Evolutionary conservation across 1,284 basidiomycete genomes (phyloP).

Genomic region (Microbotryum intermedium): DNA sequence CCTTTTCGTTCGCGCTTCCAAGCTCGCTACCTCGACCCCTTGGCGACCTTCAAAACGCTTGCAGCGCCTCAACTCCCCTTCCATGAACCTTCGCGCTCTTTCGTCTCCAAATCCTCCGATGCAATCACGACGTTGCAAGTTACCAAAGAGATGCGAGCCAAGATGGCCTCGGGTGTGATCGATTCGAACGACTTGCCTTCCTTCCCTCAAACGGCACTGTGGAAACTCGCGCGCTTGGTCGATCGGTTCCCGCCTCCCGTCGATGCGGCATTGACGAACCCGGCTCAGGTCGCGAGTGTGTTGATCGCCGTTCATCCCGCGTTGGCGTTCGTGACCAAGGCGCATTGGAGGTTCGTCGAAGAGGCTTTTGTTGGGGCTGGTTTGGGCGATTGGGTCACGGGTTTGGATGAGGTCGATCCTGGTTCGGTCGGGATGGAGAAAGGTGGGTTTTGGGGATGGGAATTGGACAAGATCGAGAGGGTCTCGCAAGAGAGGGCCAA

Average conservation of each 20-base stretch:
- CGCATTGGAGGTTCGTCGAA: constrained; percentile 10
- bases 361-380: constrained; percentile 2
- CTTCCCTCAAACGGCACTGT: constrained; percentile 25
- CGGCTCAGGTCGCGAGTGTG: constrained; percentile 5
- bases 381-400: constrained; percentile 4
- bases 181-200: constrained; percentile 13
- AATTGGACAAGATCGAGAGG: neutral
- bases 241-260: constrained; percentile 15
- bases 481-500: neutral
- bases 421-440: neutral
- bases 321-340: constrained; percentile 3
- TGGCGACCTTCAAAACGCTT: constrained; percentile 16
- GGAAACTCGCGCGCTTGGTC: constrained; percentile 21
- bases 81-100: constrained; percentile 10
- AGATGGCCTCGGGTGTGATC: constrained; percentile 21
- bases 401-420: constrained; percentile 7
- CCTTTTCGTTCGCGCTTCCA: constrained; percentile 43
- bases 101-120: constrained; percentile 8
- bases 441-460: constrained; percentile 17
- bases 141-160: constrained; percentile 17
- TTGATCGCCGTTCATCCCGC: constrained; percentile 16
- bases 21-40: constrained; percentile 31
- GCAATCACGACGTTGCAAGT: constrained; percentile 16
- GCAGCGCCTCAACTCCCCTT: neutral
- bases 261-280: neutral